A percentile compares a stretch with the other conserved stretches of the same genome.
phyloP scores from a whole-genome alignment of 2,329 filamentous ascomycete genomes.

The Graphiopsis chlorocephala region DNA sequence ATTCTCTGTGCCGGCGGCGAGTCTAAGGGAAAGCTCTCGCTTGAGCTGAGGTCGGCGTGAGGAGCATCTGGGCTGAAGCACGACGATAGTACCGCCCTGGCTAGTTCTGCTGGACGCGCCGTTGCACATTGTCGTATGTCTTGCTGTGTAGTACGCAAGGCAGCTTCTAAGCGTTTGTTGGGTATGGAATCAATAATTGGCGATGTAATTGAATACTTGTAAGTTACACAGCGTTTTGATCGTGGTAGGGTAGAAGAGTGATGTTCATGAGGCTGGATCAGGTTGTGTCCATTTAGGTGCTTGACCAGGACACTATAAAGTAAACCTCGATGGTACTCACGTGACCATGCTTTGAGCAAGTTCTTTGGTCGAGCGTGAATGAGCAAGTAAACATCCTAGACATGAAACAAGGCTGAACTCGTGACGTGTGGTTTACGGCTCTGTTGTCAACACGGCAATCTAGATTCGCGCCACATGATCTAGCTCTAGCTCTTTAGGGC shows the following conservation, averaged over 20 bases:
- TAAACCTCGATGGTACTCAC: slow-evolving; percentile 4
- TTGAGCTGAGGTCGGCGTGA: slow-evolving; percentile 14
- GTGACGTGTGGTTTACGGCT: not conserved
- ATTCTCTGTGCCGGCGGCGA: slow-evolving; percentile 15
- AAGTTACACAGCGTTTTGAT: not conserved
- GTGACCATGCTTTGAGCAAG: slow-evolving; percentile 2
- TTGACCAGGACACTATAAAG: not conserved
- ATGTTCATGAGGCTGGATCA: not conserved
- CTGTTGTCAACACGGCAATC: not conserved
- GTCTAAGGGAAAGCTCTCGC: slow-evolving; percentile 24
- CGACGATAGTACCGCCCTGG: slow-evolving; percentile 29
- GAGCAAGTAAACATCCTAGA: slow-evolving; percentile 2
- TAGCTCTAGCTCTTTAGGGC: not conserved
- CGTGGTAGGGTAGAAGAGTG: too few species aligned
- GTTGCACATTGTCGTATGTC: slow-evolving; percentile 25
- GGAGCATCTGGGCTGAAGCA: slow-evolving; percentile 21
- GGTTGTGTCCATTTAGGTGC: not conserved
- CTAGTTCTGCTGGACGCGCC: slow-evolving; percentile 20
- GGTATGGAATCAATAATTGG: too few species aligned
- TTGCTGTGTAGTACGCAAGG: not conserved
- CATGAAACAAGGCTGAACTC: not conserved
- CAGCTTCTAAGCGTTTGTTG: too few species aligned
- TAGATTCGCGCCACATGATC: not conserved
- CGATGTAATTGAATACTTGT: not conserved
- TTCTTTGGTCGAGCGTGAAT: slow-evolving; percentile 3